Evolutionary conservation across 2,329 filamentous ascomycete genomes (phyloP).

Genomic region (Parascedosporium putredinis): DNA sequence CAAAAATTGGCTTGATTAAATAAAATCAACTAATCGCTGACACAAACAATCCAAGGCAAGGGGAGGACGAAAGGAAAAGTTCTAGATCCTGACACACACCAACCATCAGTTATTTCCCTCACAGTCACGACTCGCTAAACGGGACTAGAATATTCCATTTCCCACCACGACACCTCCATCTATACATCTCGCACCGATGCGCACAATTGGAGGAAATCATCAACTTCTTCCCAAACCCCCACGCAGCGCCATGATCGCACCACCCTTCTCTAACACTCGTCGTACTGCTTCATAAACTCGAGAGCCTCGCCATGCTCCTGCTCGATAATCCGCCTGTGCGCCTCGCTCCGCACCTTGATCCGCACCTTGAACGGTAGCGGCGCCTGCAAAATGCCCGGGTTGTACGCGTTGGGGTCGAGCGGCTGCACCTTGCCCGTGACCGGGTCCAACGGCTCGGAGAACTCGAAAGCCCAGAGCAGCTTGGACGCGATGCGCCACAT

Average conservation of each 20-base stretch:
- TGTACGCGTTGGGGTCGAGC: not conserved
- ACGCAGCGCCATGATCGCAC: too few species aligned
- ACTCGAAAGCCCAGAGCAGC: slow-evolving; percentile 24
- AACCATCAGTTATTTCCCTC: too few species aligned
- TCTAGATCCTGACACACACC: too few species aligned
- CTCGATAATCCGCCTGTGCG: not conserved
- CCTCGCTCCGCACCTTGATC: not conserved
- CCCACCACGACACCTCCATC: too few species aligned
- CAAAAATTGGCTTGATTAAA: too few species aligned
- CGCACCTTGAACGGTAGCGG: not conserved
- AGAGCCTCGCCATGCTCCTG: not conserved
- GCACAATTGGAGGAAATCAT: too few species aligned
- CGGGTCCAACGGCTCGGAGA: not conserved
- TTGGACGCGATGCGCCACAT: slow-evolving; percentile 25
- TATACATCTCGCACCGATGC: too few species aligned
- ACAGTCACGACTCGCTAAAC: too few species aligned
- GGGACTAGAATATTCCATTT: too few species aligned
- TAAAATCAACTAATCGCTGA: not conserved
- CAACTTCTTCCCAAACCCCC: too few species aligned
- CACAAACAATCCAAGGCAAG: not conserved
- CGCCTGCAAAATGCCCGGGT: not conserved
- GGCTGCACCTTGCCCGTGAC: not conserved
- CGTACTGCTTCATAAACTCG: not conserved
- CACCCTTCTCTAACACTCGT: not conserved
- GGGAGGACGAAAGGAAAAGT: too few species aligned